Evolutionary conservation across 106 monocot genomes (phyloP).

Genomic region (Iris macrosiphon): DNA sequence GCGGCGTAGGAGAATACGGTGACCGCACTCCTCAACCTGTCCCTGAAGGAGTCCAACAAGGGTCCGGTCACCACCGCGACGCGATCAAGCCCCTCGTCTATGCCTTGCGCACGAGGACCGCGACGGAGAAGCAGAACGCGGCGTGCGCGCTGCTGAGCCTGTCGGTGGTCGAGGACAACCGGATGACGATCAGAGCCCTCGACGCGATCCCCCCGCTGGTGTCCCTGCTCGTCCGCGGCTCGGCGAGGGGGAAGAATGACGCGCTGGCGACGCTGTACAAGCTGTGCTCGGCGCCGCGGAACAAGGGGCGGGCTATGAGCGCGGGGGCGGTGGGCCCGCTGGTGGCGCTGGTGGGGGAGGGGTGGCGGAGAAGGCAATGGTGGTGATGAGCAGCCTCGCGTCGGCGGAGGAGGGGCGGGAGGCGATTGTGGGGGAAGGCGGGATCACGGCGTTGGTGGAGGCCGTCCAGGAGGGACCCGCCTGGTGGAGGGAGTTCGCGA

Average conservation of each 20-base stretch:
- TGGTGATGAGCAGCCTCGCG: conserved; percentile 36
- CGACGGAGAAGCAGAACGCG: conserved; percentile 67
- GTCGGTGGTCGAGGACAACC: conserved; percentile 74
- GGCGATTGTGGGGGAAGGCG: conserved; percentile 44
- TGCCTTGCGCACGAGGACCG: conserved; percentile 62
- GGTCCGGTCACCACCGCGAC: conserved; percentile 44
- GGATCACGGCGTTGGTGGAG: conserved; percentile 61
- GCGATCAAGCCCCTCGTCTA: conserved; percentile 82
- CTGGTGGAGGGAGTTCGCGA: conserved; percentile 67
- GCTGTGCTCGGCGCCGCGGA: conserved; percentile 58
- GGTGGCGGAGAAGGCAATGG: conserved; percentile 47
- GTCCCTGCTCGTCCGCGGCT: conserved; percentile 42
- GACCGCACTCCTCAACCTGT: conserved; percentile 80
- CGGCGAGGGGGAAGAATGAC: conserved; percentile 78
- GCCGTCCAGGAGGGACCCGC: conserved; percentile 58
- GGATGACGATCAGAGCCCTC: conserved; percentile 53
- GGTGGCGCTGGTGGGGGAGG: conserved; percentile 43
- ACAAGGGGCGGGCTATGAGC: conserved; percentile 55
- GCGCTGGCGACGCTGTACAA: conserved; percentile 76
- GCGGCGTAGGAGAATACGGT: conserved; percentile 72
- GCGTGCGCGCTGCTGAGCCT: conserved; percentile 80
- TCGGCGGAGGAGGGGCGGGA: conserved; percentile 28
- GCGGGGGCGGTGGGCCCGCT: conserved; percentile 45
- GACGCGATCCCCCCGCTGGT: conserved; percentile 77
- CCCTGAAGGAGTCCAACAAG: conserved; percentile 62